Evolutionary conservation across 345 rosid species (phyloP).

Genomic region (Populus alba): DNA sequence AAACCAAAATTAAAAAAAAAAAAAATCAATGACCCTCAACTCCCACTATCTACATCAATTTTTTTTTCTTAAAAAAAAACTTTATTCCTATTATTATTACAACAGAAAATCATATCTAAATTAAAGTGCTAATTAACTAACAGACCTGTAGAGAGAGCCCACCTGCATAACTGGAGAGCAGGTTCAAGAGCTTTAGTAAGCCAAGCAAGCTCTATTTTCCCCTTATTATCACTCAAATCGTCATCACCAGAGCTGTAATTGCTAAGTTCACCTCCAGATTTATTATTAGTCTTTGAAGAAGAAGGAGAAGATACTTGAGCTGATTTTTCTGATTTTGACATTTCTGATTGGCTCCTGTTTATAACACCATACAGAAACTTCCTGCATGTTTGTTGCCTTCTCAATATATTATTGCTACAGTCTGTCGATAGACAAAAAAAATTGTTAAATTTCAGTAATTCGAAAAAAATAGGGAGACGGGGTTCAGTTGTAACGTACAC

Average conservation of each 20-base stretch:
- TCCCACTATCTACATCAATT: background rate
- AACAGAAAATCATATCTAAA: background rate
- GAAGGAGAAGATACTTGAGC: slow-evolving; percentile 19
- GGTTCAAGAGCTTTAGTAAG: slow-evolving; percentile 76
- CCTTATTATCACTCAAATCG: slow-evolving; percentile 45
- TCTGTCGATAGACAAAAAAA: slow-evolving; percentile 23
- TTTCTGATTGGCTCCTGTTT: slow-evolving; percentile 43
- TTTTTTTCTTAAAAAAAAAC: too few relatives aligned
- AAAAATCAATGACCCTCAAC: slow-evolving; percentile 2
- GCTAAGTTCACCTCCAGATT: slow-evolving; percentile 24
- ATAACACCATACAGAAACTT: slow-evolving; percentile 42
- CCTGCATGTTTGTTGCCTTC: slow-evolving; percentile 34
- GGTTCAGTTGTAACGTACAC: slow-evolving; percentile 10
- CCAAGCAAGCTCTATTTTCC: slow-evolving; percentile 79
- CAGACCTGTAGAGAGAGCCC: slow-evolving; percentile 76
- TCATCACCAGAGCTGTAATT: slow-evolving; percentile 50
- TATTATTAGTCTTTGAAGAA: slow-evolving; percentile 28
- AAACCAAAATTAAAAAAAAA: background rate
- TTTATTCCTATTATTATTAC: background rate
- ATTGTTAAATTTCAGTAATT: background rate
- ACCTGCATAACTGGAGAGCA: slow-evolving; percentile 67
- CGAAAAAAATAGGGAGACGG: background rate
- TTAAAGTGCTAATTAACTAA: slow-evolving; percentile 2
- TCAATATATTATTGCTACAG: slow-evolving; percentile 24
- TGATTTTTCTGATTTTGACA: slow-evolving; percentile 38